phyloP scores from a whole-genome alignment of 495 filamentous ascomycete species.

The Apiosordaria backusii region DNA sequence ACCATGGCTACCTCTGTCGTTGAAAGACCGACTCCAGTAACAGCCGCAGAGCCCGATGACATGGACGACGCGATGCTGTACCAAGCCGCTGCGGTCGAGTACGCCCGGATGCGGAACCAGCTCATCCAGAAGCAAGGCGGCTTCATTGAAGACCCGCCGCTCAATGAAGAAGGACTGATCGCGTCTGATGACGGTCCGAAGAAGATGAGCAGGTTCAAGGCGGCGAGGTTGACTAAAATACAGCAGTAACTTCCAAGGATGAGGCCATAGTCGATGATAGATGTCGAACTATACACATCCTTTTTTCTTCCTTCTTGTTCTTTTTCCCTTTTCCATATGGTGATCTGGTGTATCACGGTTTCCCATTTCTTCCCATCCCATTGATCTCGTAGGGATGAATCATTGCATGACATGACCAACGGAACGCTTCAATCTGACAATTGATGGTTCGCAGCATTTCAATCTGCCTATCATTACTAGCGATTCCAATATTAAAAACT shows the following conservation, averaged over 20 bases:
- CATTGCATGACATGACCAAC: constrained; percentile 1
- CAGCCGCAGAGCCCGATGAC: constrained; percentile 61
- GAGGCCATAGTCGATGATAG: constrained; percentile 21
- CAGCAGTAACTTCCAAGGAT: constrained; percentile 15
- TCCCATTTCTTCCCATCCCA: not conserved
- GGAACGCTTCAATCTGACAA: constrained; percentile 51
- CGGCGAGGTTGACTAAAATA: constrained; percentile 63
- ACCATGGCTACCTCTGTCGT: constrained; percentile 58
- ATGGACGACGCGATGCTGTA: constrained; percentile 69
- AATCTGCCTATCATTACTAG: constrained; percentile 51
- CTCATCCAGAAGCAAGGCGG: constrained; percentile 78
- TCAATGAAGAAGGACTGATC: constrained; percentile 59
- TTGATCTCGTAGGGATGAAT: not conserved
- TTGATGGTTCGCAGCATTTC: constrained; percentile 49
- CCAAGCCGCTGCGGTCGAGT: constrained; percentile 75
- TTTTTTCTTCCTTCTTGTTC: constrained; percentile 2
- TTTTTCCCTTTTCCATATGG: not conserved
- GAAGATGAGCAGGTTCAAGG: constrained; percentile 85
- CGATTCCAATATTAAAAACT: constrained; percentile 48
- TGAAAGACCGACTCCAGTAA: constrained; percentile 50
- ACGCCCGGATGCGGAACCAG: constrained; percentile 71
- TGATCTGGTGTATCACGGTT: constrained; percentile 16
- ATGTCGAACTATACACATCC: constrained; percentile 21
- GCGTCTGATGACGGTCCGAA: constrained; percentile 46
- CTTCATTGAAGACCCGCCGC: constrained; percentile 59